These are phyloP conservation scores for Ophiocordyceps camponoti-saundersi DNA, from an alignment of 2,329 filamentous ascomycete genomes.

Conservation along the genomic window DNA sequence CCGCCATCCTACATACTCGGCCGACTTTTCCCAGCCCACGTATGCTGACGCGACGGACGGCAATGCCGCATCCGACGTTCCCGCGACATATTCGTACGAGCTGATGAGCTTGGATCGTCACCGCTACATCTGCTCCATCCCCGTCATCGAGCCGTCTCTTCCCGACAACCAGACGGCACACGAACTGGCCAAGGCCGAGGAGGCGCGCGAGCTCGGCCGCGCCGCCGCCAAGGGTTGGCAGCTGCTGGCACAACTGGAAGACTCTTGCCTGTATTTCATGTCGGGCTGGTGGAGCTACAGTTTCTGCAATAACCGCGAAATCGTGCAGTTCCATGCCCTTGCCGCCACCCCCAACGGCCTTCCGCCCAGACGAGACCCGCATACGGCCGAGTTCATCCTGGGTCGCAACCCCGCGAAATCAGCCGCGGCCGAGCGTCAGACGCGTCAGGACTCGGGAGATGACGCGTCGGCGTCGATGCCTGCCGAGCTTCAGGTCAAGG, in stretches of 20 bases:
- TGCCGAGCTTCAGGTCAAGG: conserved; percentile 62
- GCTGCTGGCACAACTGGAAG: conserved; percentile 59
- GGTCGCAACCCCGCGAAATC: conserved; percentile 33
- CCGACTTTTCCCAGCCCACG: conserved; percentile 22
- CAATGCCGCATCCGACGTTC: conserved; percentile 3
- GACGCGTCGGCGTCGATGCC: conserved; percentile 13
- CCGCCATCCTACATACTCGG: conserved; percentile 19
- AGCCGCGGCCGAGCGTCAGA: conserved; percentile 8
- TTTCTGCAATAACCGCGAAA: conserved; percentile 77
- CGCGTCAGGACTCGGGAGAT: conserved; percentile 7
- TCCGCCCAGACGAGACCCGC: conserved; percentile 61
- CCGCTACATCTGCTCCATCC: conserved; percentile 73
- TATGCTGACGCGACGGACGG: conserved; percentile 10
- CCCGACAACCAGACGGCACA: conserved; percentile 49
- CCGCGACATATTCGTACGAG: conserved; percentile 36
- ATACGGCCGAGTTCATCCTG: conserved; percentile 59
- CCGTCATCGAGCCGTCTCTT: conserved; percentile 41
- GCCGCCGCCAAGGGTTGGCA: conserved; percentile 68
- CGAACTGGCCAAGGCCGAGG: conserved; percentile 51
- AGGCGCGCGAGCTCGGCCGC: conserved; percentile 62
- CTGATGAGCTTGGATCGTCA: conserved; percentile 53
- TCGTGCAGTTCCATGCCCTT: conserved; percentile 81
- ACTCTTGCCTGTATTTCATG: conserved; percentile 67
- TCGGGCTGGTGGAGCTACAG: conserved; percentile 94
- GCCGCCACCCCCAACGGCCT: conserved; percentile 49